Conservation (phyloP, 768 basidiomycete genomes). For the Auricularia auricula-judae region DNA sequence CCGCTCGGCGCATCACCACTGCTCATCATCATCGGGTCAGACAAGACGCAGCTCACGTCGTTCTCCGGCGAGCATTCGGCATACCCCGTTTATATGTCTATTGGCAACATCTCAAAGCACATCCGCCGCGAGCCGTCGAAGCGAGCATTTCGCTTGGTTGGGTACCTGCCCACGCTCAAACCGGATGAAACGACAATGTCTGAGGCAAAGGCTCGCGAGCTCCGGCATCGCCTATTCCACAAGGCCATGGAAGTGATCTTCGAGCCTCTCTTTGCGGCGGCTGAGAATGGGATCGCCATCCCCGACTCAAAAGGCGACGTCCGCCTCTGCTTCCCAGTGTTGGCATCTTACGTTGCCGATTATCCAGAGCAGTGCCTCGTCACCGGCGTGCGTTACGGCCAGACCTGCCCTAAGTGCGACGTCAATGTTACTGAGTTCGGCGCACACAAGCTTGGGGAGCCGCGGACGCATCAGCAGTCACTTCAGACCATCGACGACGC, state of each 20-base stretch:
- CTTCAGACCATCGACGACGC: not conserved
- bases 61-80: slow-evolving; percentile 14
- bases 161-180: slow-evolving; percentile 27
- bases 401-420: slow-evolving; percentile 14
- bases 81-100: slow-evolving; percentile 34
- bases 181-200: slow-evolving; percentile 40
- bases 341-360: slow-evolving; percentile 22
- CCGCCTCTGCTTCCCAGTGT: slow-evolving; percentile 18
- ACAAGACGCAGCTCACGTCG: slow-evolving; percentile 5
- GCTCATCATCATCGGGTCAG: not conserved
- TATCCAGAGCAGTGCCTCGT: slow-evolving; percentile 36
- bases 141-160: slow-evolving; percentile 25
- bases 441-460: not conserved
- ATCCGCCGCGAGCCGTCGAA: slow-evolving; percentile 25
- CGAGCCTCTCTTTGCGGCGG: slow-evolving; percentile 19
- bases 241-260: slow-evolving; percentile 24
- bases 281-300: slow-evolving; percentile 23
- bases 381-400: slow-evolving; percentile 12
- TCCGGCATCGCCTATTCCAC: slow-evolving; percentile 24
- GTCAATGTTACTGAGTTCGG: slow-evolving; percentile 8
- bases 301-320: slow-evolving; percentile 24
- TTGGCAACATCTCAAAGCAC: slow-evolving; percentile 32
- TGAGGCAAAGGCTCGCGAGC: slow-evolving; percentile 10
- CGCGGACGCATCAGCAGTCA: not conserved
- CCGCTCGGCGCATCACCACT: not conserved